Evolutionary conservation across 2,329 filamentous ascomycete genomes (phyloP).

Genomic region (Tolypocladium guangdongense): DNA sequence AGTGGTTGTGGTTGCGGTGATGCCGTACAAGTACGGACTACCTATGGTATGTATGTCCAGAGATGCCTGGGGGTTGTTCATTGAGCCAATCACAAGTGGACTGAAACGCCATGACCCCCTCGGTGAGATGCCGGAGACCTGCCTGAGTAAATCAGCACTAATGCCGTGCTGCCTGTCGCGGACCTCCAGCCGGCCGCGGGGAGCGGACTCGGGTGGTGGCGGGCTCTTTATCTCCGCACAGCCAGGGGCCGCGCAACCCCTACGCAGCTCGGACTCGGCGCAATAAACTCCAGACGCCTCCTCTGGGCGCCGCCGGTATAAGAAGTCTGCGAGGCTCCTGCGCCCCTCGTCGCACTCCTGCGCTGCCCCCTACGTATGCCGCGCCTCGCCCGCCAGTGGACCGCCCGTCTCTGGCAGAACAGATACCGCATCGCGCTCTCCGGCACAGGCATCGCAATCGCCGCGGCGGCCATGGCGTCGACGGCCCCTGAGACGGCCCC

Average conservation of each 20-base stretch:
- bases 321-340: not conserved
- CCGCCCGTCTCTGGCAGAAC: conserved; percentile 4
- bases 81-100: not conserved
- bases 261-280: too few species aligned
- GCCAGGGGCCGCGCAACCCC: too few species aligned
- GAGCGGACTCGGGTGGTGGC: too few species aligned
- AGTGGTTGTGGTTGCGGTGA: not conserved
- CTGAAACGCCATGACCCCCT: not conserved
- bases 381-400: conserved; percentile 1
- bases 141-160: too few species aligned
- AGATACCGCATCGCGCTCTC: not conserved
- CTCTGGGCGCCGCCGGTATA: not conserved
- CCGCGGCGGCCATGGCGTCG: conserved; percentile 8
- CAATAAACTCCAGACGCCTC: not conserved
- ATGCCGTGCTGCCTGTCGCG: too few species aligned
- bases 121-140: too few species aligned
- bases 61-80: not conserved
- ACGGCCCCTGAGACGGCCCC: conserved; percentile 6
- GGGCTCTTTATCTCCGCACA: too few species aligned
- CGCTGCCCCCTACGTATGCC: not conserved
- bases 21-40: too few species aligned
- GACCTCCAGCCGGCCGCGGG: too few species aligned
- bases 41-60: too few species aligned
- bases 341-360: not conserved
- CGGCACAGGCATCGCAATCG: conserved; percentile 1